phyloP scores from a whole-genome alignment of 1,284 basidiomycete species.

The Malassezia psittaci region DNA sequence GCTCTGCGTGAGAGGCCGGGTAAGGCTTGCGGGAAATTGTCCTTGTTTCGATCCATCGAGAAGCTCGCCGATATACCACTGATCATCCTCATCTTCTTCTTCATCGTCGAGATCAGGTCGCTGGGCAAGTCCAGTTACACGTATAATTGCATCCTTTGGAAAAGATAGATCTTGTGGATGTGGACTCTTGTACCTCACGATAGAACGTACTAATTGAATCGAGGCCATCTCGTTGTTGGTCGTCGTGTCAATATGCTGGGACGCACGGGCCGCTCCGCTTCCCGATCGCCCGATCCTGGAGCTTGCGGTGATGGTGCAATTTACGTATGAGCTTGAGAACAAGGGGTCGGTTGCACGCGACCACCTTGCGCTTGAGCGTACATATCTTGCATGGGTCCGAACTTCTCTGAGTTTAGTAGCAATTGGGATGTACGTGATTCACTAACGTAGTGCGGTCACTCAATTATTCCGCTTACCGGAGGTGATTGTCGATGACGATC shows the following conservation, averaged over 20 bases:
- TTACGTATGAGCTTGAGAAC: conserved; percentile 27
- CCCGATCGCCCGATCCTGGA: conserved; percentile 10
- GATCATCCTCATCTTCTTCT: conserved; percentile 47
- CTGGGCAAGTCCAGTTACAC: conserved; percentile 32
- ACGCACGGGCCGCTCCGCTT: background rate
- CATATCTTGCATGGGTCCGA: conserved; percentile 48
- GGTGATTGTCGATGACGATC: conserved; percentile 13
- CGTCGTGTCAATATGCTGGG: background rate
- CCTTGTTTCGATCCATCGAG: conserved; percentile 36
- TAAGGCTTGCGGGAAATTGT: conserved; percentile 45
- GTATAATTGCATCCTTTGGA: conserved; percentile 39
- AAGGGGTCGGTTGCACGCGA: conserved; percentile 48
- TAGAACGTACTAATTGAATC: conserved; percentile 30
- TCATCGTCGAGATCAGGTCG: conserved; percentile 20
- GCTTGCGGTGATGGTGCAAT: conserved; percentile 1
- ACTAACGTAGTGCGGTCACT: conserved; percentile 24
- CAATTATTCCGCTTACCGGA: conserved; percentile 44
- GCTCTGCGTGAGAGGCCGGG: too few species aligned
- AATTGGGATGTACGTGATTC: conserved; percentile 33
- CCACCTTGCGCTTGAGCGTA: conserved; percentile 46
- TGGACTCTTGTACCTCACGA: conserved; percentile 39
- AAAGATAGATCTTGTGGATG: conserved; percentile 42
- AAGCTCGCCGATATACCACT: conserved; percentile 47
- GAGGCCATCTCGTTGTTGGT: conserved; percentile 13
- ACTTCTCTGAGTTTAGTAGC: conserved; percentile 42